Percentiles rank a stretch among this genome's conserved stretches.
These are phyloP conservation scores for Microcera coccophila DNA, from an alignment of 2,329 filamentous ascomycete species.

Conservation along the genomic window DNA sequence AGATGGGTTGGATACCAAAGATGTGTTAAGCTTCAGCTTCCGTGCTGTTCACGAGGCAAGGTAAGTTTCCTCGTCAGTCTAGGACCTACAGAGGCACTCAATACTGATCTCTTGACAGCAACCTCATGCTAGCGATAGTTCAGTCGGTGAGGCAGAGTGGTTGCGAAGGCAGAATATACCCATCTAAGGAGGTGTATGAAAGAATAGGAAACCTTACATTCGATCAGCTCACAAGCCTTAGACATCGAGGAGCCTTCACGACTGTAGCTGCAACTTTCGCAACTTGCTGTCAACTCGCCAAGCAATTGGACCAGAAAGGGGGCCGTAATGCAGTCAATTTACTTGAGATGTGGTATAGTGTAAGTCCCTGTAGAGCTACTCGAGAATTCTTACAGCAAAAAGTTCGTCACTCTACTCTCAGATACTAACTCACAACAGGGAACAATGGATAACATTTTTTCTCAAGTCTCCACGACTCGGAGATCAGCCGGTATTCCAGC, in stretches of 20 bases:
- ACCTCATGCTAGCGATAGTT: conserved; percentile 63
- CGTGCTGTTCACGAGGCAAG: conserved; percentile 92
- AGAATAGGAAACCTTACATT: conserved; percentile 72
- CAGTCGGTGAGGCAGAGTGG: conserved; percentile 49
- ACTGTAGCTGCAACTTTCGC: conserved; percentile 87
- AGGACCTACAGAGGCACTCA: neutral
- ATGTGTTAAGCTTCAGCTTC: conserved; percentile 91
- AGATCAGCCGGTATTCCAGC: conserved; percentile 89
- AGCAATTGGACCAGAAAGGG: conserved; percentile 40
- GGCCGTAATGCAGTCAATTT: conserved; percentile 38
- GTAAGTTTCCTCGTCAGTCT: conserved; percentile 49
- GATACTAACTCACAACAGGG: conserved; percentile 39
- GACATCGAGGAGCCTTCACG: conserved; percentile 89
- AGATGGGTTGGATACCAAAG: conserved; percentile 75
- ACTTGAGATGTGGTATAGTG: conserved; percentile 68
- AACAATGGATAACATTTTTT: conserved; percentile 66
- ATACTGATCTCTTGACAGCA: conserved; percentile 46
- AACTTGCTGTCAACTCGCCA: conserved; percentile 66
- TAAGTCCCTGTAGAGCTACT: conserved; percentile 29
- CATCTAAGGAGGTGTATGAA: conserved; percentile 54
- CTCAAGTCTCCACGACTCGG: conserved; percentile 77
- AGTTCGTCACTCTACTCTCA: no score
- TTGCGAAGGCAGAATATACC: conserved; percentile 42
- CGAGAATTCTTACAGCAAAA: neutral
- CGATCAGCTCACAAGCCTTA: conserved; percentile 72